Conservation (phyloP, 306 rosid genomes). For the Purshia tridentata region DNA sequence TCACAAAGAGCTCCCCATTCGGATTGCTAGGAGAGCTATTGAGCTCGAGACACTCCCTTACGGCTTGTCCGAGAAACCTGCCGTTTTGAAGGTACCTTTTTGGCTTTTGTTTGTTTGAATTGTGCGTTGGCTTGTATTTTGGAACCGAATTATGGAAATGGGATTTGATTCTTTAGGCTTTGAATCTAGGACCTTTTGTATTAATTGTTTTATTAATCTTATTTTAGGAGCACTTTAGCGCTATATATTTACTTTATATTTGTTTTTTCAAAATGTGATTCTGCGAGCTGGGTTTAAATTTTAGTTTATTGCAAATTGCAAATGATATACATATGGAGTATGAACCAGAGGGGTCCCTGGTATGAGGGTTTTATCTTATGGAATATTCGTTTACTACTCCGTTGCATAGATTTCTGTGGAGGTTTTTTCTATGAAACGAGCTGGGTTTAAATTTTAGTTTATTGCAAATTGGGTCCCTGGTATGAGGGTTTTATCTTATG, state of each 20-base stretch:
- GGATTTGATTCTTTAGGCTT: neutral
- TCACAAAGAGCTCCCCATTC: constrained; percentile 79
- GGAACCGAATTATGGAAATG: neutral
- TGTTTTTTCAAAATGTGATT: neutral
- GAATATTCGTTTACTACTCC: neutral
- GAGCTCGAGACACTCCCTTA: constrained; percentile 81
- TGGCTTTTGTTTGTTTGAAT: neutral
- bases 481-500: too few relatives aligned
- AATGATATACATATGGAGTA: too few relatives aligned
- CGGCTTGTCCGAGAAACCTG: constrained; percentile 71
- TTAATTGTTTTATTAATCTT: neutral
- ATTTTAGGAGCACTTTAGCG: neutral
- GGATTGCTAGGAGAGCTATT: constrained; percentile 76
- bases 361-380: too few relatives aligned
- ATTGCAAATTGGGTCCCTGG: neutral
- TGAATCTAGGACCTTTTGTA: neutral
- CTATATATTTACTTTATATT: neutral
- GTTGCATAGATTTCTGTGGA: neutral
- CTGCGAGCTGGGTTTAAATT: neutral
- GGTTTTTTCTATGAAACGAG: neutral
- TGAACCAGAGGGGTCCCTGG: too few relatives aligned
- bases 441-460: neutral
- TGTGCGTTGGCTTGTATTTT: neutral
- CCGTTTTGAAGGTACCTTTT: constrained; percentile 56
- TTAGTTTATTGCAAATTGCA: neutral